A percentile compares a stretch with the other conserved stretches of the same genome.
Conservation (phyloP, 805 yeast species). For the Jamesozyma hellenica region DNA sequence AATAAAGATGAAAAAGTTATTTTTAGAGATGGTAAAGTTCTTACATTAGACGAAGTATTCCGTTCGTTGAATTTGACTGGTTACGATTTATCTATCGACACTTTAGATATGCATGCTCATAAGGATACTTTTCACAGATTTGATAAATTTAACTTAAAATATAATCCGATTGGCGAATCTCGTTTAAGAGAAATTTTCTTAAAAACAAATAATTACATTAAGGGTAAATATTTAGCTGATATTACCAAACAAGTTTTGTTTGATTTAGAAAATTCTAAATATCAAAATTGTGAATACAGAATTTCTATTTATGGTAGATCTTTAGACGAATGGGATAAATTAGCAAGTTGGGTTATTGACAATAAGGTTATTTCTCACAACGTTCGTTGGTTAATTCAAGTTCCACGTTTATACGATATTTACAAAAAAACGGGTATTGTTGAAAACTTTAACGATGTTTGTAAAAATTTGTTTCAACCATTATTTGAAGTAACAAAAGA, state of each 20-base stretch:
- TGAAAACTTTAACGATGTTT: conserved; percentile 60
- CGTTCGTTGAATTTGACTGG: conserved; percentile 85
- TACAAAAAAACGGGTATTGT: conserved; percentile 72
- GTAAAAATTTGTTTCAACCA: conserved; percentile 75
- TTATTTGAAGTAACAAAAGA: conserved; percentile 80
- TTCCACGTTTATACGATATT: conserved; percentile 86
- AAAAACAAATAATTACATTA: conserved; percentile 86
- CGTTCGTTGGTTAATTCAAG: conserved; percentile 93
- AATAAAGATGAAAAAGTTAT: conserved; percentile 83
- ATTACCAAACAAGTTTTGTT: conserved; percentile 87
- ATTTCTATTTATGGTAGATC: conserved; percentile 91
- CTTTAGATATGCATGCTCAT: conserved; percentile 98
- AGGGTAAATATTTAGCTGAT: conserved; percentile 86
- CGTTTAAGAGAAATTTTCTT: conserved; percentile 91
- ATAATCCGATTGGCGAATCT: conserved; percentile 97
- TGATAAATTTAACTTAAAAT: conserved; percentile 92
- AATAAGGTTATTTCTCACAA: conserved; percentile 85
- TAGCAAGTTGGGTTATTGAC: conserved; percentile 92
- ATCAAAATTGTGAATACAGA: conserved; percentile 95
- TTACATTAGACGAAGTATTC: conserved; percentile 84
- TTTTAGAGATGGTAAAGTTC: conserved; percentile 79
- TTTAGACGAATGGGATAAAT: conserved; percentile 84
- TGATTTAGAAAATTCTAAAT: conserved; percentile 89
- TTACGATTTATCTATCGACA: conserved; percentile 90
- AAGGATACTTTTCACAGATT: conserved; percentile 96